Base-by-base conservation (phyloP, 2,329 filamentous ascomycete species). In the Chaetomium globosum region DNA sequence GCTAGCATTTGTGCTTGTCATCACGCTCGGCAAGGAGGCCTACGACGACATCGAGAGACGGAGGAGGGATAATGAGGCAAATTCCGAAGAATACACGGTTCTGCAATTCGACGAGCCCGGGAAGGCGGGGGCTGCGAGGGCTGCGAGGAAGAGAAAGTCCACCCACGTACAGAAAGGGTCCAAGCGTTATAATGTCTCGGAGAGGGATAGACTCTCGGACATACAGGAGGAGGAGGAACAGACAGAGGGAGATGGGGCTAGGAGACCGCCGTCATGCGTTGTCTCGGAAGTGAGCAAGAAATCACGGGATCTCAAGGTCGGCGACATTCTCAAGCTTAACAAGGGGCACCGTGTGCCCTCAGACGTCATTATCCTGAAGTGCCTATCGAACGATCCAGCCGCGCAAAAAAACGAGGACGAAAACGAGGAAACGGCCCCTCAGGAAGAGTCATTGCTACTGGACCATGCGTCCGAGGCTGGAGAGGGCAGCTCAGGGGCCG, bases 11-110 rank as follows among this genome's bases (percentile, higher is more conserved):
- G 96, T 99, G 67, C 85, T 99, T 51, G 82, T 88, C 51, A 95
- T 99, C 69, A 97, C 95, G 0, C 84, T 99, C 73, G 93, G 93
- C 21, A 99, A 99, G 76, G 96, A 99, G 78, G 96, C 95, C 0
- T 88, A 91, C 73, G 95, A 99, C 75, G 96, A 99, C 76, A 91
- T 99, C 72, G 90, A 88, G 61, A 83, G 95, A 70, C 85, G 96
- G 66, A 85, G 90, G 69, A 86, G 96, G 74, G 95, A 99, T 76
- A 90, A 89, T 19, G 95, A 99, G 77, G 94, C 95, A 3, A 99
- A 99, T 75, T 90, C 94, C 2, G 95, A 99, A 75, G 87, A 87
- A 63, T 98, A 96, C 73, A 89, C 85, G 0, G 87, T 96, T 1
- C 74, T 98, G 59, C 82, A 83, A 21, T 93, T 97, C 72, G 85